Conservation (phyloP, 192 early-diverging fungal genomes). For the Podila horticola region DNA sequence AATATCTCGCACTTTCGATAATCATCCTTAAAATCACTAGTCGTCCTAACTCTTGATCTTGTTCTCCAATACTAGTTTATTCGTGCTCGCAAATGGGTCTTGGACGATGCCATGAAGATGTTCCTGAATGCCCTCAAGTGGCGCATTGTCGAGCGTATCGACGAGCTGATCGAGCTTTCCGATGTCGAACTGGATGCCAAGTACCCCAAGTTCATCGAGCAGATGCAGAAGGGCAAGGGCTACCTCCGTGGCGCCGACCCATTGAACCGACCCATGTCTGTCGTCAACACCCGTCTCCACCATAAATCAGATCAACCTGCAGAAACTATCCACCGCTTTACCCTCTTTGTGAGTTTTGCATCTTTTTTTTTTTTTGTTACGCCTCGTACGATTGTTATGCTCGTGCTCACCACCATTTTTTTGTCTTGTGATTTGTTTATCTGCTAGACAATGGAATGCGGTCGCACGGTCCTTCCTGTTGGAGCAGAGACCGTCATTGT, state of each 20-base stretch:
- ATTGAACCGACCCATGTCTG: constrained; percentile 57
- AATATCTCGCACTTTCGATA: background rate
- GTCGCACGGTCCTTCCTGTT: constrained; percentile 60
- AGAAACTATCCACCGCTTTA: constrained; percentile 72
- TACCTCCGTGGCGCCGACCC: constrained; percentile 62
- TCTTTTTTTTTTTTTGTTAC: background rate
- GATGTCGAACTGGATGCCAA: constrained; percentile 56
- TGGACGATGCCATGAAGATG: constrained; percentile 81
- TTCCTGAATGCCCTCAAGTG: constrained; percentile 77
- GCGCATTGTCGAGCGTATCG: constrained; percentile 71
- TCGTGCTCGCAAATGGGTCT: constrained; percentile 92
- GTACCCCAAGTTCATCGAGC: constrained; percentile 50
- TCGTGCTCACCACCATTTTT: background rate
- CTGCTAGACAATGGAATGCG: constrained; percentile 64
- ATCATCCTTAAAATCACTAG: background rate
- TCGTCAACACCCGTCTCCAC: constrained; percentile 61
- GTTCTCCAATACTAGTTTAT: constrained; percentile 63
- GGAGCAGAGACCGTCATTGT: constrained; percentile 75
- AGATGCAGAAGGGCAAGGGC: constrained; percentile 61
- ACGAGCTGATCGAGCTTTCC: constrained; percentile 57
- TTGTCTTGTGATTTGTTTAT: constrained; percentile 39
- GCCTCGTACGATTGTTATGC: background rate
- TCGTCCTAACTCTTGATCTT: background rate
- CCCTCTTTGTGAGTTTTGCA: constrained; percentile 68
- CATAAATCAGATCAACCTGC: constrained; percentile 68